Conservation (phyloP, 129 eudicot species). For the Tagetes patula region DNA sequence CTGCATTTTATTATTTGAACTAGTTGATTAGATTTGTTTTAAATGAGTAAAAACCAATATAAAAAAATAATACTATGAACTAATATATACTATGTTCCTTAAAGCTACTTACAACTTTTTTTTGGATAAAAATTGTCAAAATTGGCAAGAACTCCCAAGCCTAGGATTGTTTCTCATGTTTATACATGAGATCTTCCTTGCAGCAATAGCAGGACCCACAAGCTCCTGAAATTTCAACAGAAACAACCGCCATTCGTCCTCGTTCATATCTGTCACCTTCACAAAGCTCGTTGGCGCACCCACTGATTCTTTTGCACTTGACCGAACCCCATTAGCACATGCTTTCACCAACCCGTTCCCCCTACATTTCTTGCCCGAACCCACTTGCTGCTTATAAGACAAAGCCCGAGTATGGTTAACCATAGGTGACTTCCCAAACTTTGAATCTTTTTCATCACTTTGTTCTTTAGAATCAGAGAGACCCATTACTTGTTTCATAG, state of each 20-base stretch:
- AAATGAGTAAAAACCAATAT: conserved; percentile 1
- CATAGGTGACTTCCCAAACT: conserved; percentile 15
- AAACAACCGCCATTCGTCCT: conserved; percentile 46
- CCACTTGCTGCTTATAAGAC: conserved; percentile 30
- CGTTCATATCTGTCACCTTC: conserved; percentile 55
- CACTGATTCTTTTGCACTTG: conserved; percentile 45
- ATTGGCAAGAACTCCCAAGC: conserved; percentile 37
- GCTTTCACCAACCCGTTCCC: conserved; percentile 31
- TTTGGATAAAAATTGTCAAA: conserved; percentile 22
- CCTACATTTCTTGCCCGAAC: conserved; percentile 29
- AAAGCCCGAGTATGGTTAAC: conserved; percentile 20
- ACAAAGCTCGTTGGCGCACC: conserved; percentile 45
- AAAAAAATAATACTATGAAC: conserved; percentile 18
- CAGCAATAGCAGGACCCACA: conserved; percentile 37
- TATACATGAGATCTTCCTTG: conserved; percentile 38
- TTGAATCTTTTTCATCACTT: conserved; percentile 8
- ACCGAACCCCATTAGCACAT: conserved; percentile 28
- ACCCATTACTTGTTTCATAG: conserved; percentile 34
- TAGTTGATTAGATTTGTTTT: neutral
- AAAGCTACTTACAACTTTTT: conserved; percentile 17
- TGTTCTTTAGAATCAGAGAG: conserved; percentile 21
- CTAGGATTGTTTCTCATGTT: conserved; percentile 32
- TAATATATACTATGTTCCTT: conserved; percentile 19
- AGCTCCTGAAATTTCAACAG: conserved; percentile 49
- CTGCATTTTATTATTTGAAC: conserved; percentile 9